Percentiles rank a stretch among this genome's conserved stretches.
Conservation (phyloP, 371 early-diverging fungal genomes). For the Amoeboaphelidium protococcarum region DNA sequence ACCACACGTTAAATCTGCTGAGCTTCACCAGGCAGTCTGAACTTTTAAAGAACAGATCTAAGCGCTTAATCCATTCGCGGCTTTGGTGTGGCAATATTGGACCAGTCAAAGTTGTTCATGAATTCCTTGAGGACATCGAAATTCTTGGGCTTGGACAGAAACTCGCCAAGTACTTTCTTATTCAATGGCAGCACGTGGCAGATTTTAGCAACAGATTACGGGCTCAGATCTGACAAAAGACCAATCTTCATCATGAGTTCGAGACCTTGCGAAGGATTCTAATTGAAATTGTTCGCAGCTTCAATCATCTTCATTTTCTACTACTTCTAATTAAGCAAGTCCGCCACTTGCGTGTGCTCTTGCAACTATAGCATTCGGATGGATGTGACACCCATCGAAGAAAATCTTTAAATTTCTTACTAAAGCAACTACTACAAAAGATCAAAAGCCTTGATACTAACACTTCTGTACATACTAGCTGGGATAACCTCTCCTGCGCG, state of each 20-base stretch:
- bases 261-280: slow-evolving; percentile 55
- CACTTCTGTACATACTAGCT: too few relatives aligned
- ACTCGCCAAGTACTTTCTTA: slow-evolving; percentile 61
- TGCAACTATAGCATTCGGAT: not conserved
- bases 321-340: slow-evolving; percentile 7
- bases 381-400: not conserved
- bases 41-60: slow-evolving; percentile 47
- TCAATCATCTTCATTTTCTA: slow-evolving; percentile 40
- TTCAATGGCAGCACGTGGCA: slow-evolving; percentile 50
- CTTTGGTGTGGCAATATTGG: slow-evolving; percentile 4
- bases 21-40: slow-evolving; percentile 77
- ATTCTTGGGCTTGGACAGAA: slow-evolving; percentile 52
- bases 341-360: not conserved
- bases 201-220: slow-evolving; percentile 6
- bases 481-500: too few relatives aligned
- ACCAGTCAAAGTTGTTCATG: slow-evolving; percentile 44
- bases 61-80: slow-evolving; percentile 64
- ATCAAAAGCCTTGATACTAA: too few relatives aligned
- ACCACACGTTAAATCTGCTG: slow-evolving; percentile 80
- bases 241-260: slow-evolving; percentile 25
- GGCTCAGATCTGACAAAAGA: not conserved
- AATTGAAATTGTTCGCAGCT: slow-evolving; percentile 56
- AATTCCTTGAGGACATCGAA: slow-evolving; percentile 43
- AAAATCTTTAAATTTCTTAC: too few relatives aligned
- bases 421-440: too few relatives aligned